These are phyloP conservation scores for Monosporascus sp. DNA, from an alignment of 2,329 filamentous ascomycete genomes.

Conservation along the genomic window DNA sequence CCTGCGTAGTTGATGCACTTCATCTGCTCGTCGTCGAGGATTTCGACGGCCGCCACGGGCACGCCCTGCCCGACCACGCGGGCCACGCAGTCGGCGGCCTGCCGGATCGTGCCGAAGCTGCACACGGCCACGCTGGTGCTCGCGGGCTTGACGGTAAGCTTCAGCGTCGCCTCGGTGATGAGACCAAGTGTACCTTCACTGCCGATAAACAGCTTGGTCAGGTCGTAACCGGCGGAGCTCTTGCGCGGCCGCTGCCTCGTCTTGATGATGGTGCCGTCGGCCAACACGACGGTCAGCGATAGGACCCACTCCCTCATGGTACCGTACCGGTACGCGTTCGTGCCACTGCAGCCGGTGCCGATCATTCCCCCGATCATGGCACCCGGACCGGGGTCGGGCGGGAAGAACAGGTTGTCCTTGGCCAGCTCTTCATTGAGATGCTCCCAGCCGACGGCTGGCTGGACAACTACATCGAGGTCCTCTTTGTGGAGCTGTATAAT, in stretches of 20 bases:
- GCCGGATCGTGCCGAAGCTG: slow-evolving; percentile 41
- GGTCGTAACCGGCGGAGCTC: slow-evolving; percentile 75
- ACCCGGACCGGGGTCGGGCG: slow-evolving; percentile 76
- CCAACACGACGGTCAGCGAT: slow-evolving; percentile 73
- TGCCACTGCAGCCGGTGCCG: slow-evolving; percentile 62
- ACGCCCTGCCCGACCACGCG: slow-evolving; percentile 67
- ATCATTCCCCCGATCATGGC: slow-evolving; percentile 83
- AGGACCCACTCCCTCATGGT: slow-evolving; percentile 89
- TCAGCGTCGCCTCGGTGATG: slow-evolving; percentile 73
- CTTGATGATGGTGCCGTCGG: slow-evolving; percentile 76
- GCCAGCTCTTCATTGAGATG: slow-evolving; percentile 65
- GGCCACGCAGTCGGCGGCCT: slow-evolving; percentile 66
- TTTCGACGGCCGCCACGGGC: slow-evolving; percentile 72
- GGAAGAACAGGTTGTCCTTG: slow-evolving; percentile 71
- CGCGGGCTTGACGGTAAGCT: slow-evolving; percentile 69
- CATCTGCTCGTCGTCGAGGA: slow-evolving; percentile 78
- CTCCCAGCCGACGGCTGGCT: slow-evolving; percentile 76
- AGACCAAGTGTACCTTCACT: slow-evolving; percentile 79
- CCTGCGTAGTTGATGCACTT: slow-evolving; percentile 48
- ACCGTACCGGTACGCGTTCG: slow-evolving; percentile 78
- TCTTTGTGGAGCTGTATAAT: slow-evolving; percentile 64
- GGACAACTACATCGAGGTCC: slow-evolving; percentile 62
- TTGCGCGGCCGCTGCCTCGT: slow-evolving; percentile 73
- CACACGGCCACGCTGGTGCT: slow-evolving; percentile 68
- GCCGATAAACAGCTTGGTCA: slow-evolving; percentile 74